phyloP scores from a whole-genome alignment of 1,284 basidiomycete species.

The Heterobasidion parviporum region DNA sequence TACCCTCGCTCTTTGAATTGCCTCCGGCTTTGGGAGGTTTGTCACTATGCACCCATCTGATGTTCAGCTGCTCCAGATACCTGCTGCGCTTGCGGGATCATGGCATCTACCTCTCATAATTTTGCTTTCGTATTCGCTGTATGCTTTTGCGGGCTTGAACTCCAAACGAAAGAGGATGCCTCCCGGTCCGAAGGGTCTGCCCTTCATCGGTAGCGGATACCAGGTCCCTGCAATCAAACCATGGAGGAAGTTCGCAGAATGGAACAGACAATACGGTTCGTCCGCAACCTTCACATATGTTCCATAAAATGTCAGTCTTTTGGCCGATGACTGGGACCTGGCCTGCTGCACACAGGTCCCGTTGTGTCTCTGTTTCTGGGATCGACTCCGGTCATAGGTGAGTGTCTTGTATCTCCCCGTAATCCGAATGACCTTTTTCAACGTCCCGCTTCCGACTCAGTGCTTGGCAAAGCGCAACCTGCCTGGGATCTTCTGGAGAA shows the following conservation, averaged over 20 bases:
- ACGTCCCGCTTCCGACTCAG: slow-evolving; percentile 11
- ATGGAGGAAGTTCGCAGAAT: slow-evolving; percentile 41
- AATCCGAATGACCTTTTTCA: no score
- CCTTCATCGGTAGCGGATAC: slow-evolving; percentile 38
- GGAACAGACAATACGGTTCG: slow-evolving; percentile 37
- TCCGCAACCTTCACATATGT: not conserved
- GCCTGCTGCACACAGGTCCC: slow-evolving; percentile 26
- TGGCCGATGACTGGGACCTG: not conserved
- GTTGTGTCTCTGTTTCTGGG: slow-evolving; percentile 48
- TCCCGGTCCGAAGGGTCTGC: slow-evolving; percentile 34
- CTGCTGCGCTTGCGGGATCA: not conserved
- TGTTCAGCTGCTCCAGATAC: not conserved
- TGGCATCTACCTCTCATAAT: not conserved
- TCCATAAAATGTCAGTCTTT: not conserved
- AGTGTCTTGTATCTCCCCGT: slow-evolving; percentile 2
- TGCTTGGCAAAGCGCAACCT: slow-evolving; percentile 39
- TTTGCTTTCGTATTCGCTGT: not conserved
- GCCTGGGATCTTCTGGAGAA: slow-evolving; percentile 49
- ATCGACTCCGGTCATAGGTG: slow-evolving; percentile 38
- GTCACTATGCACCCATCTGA: not conserved
- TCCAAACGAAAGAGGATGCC: slow-evolving; percentile 23
- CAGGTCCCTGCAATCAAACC: slow-evolving; percentile 39
- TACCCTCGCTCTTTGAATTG: no score
- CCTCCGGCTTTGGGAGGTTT: no score
- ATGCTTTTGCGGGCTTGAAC: not conserved